Evolutionary conservation across 2,329 filamentous ascomycete species (phyloP), one percentile per base, ranked within the genome.

Genomic region (Diplodia seriata): DNA sequence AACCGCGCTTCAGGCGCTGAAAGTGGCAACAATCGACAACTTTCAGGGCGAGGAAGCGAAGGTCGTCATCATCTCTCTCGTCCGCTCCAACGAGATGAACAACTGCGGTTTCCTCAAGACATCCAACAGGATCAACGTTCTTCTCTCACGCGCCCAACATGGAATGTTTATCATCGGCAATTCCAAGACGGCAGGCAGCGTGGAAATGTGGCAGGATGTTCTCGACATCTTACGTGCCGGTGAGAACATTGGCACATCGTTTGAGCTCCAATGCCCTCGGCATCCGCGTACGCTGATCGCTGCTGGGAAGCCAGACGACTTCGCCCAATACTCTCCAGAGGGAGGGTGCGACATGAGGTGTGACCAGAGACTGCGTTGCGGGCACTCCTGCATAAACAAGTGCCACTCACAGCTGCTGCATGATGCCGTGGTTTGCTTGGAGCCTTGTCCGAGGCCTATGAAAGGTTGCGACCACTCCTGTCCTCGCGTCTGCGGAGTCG

Each of bases 31-130:
- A 0, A 85, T 92, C 0, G 89, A 92, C 74, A 93, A 93, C 70
- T 93, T 92, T 67, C 90, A 94, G 72, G 91, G 91, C 0, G 90
- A 94, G 73, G 90, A 94, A 72, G 88, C 87, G 1, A 89, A 91
- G 63, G 80, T 94, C 9, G 82, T 94, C 0, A 81, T 94, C 2
- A 80, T 93, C 0, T 91, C 89, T 0, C 80, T 94, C 0, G 90
- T 92, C 0, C 85, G 91, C 50, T 91, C 90, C 77, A 94, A 94
- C 71, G 69, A 75, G 0, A 72, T 84, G 8, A 79, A 78, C 9
- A 85, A 83, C 6, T 84, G 85, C 20, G 91, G 91, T 0, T 94
- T 93, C 69, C 79, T 94, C 0, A 84, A 80, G 31, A 89, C 87
- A 0, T 79, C 84, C 0, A 91, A 93, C 71, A 84, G 90, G 0